These are phyloP conservation scores for Santalum album DNA, from an alignment of 164 flowering plant species.

Conservation along the genomic window DNA sequence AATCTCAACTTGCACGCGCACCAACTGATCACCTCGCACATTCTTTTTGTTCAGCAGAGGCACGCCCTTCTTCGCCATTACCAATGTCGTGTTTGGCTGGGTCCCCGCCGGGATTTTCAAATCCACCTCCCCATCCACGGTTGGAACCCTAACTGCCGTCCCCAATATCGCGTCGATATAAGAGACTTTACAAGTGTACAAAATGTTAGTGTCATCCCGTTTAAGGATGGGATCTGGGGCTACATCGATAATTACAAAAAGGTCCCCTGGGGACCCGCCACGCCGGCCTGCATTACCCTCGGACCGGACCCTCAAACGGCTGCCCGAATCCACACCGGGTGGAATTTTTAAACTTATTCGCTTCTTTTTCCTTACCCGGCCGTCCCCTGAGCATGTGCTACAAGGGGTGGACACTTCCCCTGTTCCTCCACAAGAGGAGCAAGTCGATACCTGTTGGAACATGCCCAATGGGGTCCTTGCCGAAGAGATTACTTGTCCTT, in stretches of 20 bases:
- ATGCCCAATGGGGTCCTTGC: constrained; percentile 4
- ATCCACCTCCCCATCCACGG: constrained; percentile 3
- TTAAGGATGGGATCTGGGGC: neutral
- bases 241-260: constrained; percentile 2
- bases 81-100: constrained; percentile 5
- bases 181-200: constrained; percentile 4
- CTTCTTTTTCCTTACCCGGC: constrained; percentile 5
- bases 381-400: neutral
- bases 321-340: constrained; percentile 1
- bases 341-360: constrained; percentile 1
- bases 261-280: constrained; percentile 2
- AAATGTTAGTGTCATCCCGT: constrained; percentile 2
- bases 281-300: neutral
- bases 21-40: constrained; percentile 4
- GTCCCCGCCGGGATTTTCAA: constrained; percentile 1
- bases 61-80: constrained; percentile 4
- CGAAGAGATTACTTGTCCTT: constrained; percentile 3
- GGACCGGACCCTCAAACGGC: constrained; percentile 2
- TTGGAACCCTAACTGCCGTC: constrained; percentile 1
- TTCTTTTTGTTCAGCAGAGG: neutral
- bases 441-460: constrained; percentile 1
- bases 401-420: constrained; percentile 3
- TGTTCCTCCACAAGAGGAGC: constrained; percentile 1
- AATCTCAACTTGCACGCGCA: neutral
- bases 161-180: constrained; percentile 4